These are phyloP conservation scores for Talaromyces adpressus DNA, from an alignment of 495 filamentous ascomycete species.

Conservation along the genomic window DNA sequence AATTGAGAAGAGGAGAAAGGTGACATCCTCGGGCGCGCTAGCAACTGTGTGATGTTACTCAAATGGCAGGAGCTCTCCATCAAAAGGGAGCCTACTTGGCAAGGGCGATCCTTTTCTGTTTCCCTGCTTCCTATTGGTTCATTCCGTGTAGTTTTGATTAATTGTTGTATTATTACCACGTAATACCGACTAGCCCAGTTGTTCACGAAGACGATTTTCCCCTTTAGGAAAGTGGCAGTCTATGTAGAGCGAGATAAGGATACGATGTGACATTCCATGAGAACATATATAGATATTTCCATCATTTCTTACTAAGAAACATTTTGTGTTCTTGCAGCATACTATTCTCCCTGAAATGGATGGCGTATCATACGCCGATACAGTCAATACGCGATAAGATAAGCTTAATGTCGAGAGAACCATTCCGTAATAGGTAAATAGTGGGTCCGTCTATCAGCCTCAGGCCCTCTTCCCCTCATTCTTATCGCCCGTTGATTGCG, in stretches of 20 bases:
- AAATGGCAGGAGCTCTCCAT: background rate
- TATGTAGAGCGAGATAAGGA: background rate
- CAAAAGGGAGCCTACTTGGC: background rate
- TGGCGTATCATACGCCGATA: no score
- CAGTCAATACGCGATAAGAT: background rate
- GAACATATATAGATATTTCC: background rate
- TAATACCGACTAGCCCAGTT: background rate
- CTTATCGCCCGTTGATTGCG: background rate
- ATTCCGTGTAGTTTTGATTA: background rate
- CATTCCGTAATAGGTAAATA: background rate
- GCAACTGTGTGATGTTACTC: background rate
- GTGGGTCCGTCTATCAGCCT: background rate
- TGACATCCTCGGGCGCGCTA: background rate
- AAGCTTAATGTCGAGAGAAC: background rate
- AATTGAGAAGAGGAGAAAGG: slow-evolving; percentile 2
- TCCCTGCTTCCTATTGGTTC: background rate
- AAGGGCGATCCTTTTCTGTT: background rate
- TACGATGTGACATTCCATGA: background rate
- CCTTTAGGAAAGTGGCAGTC: background rate
- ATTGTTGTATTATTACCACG: background rate
- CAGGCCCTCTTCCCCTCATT: background rate
- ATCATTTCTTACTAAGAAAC: background rate
- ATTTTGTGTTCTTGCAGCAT: background rate
- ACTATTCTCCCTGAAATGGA: background rate
- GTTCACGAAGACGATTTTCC: background rate